These are phyloP conservation scores for Fonsecaea erecta DNA, from an alignment of 2,329 filamentous ascomycete species.

Conservation along the genomic window DNA sequence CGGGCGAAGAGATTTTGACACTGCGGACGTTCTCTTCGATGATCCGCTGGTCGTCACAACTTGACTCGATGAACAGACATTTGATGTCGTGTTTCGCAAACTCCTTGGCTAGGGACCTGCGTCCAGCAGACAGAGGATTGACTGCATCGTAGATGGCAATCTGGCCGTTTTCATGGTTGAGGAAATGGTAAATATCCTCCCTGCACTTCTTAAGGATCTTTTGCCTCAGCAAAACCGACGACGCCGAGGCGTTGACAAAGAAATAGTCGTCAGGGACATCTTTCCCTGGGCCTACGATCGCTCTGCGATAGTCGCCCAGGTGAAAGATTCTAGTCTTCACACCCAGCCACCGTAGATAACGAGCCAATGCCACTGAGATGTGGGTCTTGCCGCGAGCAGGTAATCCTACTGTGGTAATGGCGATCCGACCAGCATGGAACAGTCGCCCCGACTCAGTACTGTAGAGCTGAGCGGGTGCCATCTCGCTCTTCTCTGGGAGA, in stretches of 20 bases:
- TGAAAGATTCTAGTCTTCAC: conserved; percentile 99
- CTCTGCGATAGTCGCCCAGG: conserved; percentile 91
- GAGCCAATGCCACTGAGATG: conserved; percentile 91
- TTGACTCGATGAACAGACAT: conserved; percentile 96
- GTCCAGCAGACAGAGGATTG: conserved; percentile 82
- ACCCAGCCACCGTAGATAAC: conserved; percentile 94
- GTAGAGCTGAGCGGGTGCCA: conserved; percentile 96
- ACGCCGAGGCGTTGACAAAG: conserved; percentile 89
- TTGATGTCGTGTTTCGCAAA: conserved; percentile 97
- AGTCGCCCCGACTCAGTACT: conserved; percentile 96
- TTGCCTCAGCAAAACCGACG: conserved; percentile 89
- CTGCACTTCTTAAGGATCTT: conserved; percentile 98
- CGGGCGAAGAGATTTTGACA: conserved; percentile 96
- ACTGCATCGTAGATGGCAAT: conserved; percentile 99
- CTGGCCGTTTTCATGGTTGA: conserved; percentile 96
- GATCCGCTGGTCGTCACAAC: conserved; percentile 89
- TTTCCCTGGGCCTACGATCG: conserved; percentile 80
- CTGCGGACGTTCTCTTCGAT: conserved; percentile 95
- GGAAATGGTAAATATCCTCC: conserved; percentile 94
- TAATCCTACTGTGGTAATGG: conserved; percentile 94
- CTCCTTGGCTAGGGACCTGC: conserved; percentile 86
- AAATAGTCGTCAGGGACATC: conserved; percentile 97
- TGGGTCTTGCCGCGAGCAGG: conserved; percentile 97
- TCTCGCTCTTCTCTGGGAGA: conserved; percentile 76
- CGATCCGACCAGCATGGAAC: conserved; percentile 96